Evolutionary conservation across 2,329 filamentous ascomycete species (phyloP).

Genomic region (Neonectria faginata): DNA sequence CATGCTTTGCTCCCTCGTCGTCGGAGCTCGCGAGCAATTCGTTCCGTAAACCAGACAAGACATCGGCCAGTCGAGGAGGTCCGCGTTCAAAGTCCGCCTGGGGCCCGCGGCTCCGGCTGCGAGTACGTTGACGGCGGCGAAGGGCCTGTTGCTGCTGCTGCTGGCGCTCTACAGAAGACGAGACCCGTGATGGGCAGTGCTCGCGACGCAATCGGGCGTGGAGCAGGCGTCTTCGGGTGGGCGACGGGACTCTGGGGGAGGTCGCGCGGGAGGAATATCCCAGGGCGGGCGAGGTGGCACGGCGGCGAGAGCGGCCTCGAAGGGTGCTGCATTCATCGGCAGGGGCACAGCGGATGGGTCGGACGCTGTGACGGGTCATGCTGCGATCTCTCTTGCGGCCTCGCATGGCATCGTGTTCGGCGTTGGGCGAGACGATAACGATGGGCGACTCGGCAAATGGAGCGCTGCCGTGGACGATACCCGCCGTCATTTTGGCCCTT

Average conservation of each 20-base stretch:
- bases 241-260: conserved; percentile 53
- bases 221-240: conserved; percentile 56
- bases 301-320: conserved; percentile 55
- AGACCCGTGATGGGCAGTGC: conserved; percentile 57
- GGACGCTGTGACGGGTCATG: conserved; percentile 49
- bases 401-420: conserved; percentile 49
- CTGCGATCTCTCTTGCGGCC: conserved; percentile 57
- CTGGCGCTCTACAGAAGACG: conserved; percentile 51
- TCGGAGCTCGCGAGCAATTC: conserved; percentile 48
- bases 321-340: conserved; percentile 58
- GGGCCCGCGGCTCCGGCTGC: conserved; percentile 54
- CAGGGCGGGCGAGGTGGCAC: conserved; percentile 53
- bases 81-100: conserved; percentile 48
- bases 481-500: conserved; percentile 41
- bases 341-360: conserved; percentile 46
- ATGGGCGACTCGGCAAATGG: conserved; percentile 41
- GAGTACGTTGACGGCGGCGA: conserved; percentile 53
- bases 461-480: conserved; percentile 37
- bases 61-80: conserved; percentile 43
- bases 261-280: conserved; percentile 49
- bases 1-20: conserved; percentile 30
- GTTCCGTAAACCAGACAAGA: conserved; percentile 50
- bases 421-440: conserved; percentile 35
- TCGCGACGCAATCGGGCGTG: conserved; percentile 57
- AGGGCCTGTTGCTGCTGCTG: conserved; percentile 45